phyloP scores from a whole-genome alignment of 306 rosid species.

The Lathyrus sativus region DNA sequence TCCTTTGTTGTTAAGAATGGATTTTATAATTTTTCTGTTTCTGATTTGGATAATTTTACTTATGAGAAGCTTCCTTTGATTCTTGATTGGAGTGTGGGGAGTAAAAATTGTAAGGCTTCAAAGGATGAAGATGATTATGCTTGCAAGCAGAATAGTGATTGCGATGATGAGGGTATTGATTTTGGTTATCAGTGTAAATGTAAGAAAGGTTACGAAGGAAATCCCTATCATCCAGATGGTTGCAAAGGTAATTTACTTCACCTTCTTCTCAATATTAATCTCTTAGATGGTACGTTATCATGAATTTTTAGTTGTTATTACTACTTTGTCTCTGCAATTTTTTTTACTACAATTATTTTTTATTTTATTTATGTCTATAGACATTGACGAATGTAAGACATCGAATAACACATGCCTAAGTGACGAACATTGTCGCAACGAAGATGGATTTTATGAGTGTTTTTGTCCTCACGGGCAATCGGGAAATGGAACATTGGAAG shows the following conservation, averaged over 20 bases:
- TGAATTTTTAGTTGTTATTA: too few species aligned
- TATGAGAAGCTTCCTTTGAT: background rate
- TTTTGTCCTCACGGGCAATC: conserved; percentile 21
- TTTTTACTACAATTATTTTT: too few species aligned
- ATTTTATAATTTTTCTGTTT: conserved; percentile 10
- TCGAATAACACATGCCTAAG: background rate
- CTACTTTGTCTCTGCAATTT: too few species aligned
- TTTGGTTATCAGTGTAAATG: conserved; percentile 39
- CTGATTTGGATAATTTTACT: background rate
- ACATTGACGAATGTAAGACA: conserved; percentile 21
- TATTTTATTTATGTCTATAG: background rate
- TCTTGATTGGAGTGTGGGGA: conserved; percentile 49
- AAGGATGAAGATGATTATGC: background rate
- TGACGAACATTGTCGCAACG: conserved; percentile 1
- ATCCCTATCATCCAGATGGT: conserved; percentile 27
- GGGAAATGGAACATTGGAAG: conserved; percentile 20
- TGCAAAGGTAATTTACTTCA: conserved; percentile 32
- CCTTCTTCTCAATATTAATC: too few species aligned
- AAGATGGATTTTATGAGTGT: background rate
- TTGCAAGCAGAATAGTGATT: conserved; percentile 7
- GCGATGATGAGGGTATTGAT: background rate
- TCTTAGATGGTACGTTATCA: too few species aligned
- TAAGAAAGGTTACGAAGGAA: conserved; percentile 12
- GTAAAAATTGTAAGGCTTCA: background rate
- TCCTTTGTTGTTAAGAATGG: conserved; percentile 6